Percentiles rank a stretch among this genome's conserved stretches.
These are phyloP conservation scores for Drosera capensis DNA, from an alignment of 148 eudicot species.

Conservation along the genomic window DNA sequence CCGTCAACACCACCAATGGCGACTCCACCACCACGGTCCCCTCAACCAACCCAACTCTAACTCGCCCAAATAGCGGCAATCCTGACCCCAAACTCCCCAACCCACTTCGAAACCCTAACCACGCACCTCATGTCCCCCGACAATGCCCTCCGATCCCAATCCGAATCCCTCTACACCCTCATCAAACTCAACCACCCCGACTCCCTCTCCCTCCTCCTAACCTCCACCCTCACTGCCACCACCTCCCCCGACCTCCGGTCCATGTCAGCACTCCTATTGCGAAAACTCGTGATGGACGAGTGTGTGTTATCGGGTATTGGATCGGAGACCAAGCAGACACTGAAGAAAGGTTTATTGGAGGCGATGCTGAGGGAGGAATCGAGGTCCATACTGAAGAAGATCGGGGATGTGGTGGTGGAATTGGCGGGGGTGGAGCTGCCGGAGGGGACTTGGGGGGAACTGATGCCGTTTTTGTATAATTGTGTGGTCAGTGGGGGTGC, in stretches of 20 bases:
- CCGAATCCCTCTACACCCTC: conserved; percentile 48
- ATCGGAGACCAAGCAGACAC: conserved; percentile 32
- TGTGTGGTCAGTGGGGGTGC: conserved; percentile 43
- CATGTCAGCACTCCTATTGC: conserved; percentile 67
- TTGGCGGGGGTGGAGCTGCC: conserved; percentile 63
- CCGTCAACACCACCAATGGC: too few species aligned
- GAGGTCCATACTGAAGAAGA: conserved; percentile 54
- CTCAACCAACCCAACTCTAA: too few species aligned
- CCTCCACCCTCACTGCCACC: conserved; percentile 42
- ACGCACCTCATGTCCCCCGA: too few species aligned
- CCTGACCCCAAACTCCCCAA: too few species aligned
- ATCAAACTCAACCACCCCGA: conserved; percentile 58
- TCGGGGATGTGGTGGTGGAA: conserved; percentile 73
- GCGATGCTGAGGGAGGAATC: conserved; percentile 44
- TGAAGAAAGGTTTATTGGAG: conserved; percentile 39
- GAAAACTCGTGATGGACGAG: conserved; percentile 54
- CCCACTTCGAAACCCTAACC: too few species aligned
- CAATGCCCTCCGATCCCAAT: too few species aligned
- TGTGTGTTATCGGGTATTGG: conserved; percentile 39
- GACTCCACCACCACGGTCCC: too few species aligned
- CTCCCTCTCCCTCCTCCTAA: conserved; percentile 53
- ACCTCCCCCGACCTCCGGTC: conserved; percentile 49
- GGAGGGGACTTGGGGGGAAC: conserved; percentile 63
- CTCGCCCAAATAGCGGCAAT: too few species aligned
- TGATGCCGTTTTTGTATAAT: conserved; percentile 68